Evolutionary conservation across 1,284 basidiomycete species (phyloP), one percentile per base, ranked within the genome.

Genomic region (Ustilago shanxiensis): DNA sequence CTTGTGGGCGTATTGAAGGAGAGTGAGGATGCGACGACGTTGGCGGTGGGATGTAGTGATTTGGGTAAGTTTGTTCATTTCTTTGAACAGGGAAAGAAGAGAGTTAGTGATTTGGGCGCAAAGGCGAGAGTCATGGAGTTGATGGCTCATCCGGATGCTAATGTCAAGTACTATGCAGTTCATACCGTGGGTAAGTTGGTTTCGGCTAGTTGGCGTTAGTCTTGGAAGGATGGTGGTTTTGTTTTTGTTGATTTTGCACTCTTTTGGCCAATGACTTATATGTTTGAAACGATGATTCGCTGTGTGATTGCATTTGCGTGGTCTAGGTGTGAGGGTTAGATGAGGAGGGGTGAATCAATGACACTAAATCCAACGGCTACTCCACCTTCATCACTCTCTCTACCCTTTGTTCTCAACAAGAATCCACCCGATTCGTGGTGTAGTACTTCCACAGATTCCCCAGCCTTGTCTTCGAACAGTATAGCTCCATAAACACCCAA

Each of bases 121-220:
- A 99, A 99, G 88, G 91, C 91, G 8, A 90, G 92, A 26, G 93
- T 95, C 14, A 97, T 99, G 94, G 92, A 96, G 81, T 89, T 99
- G 64, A 95, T 99, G 93, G 91, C 91, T 4, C 93, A 97, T 86
- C 88, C 90, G 35, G 91, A 96, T 86, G 88, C 93, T 28, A 93
- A 98, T 83, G 95, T 98, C 63, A 91, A 94, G 79, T 98, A 98
- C 88, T 91, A 92, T 72, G 94, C 95, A 5, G 88, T 98, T 26
- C 71, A 80, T 50, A 79, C 84, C 26, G 79, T 83, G 49, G 71
- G 67, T 16, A 71, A 73, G 51, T 69, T 85, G 39, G 81, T 85
- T 6, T 79, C 73, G 8, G 79, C 81, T 49, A 83, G 83, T 53
- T 85, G 84, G 84, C 63, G 77, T 24, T 82, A 66, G 39, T 1